Base-by-base conservation (phyloP, 768 basidiomycete species). In the Phlebiopsis gigantea region DNA sequence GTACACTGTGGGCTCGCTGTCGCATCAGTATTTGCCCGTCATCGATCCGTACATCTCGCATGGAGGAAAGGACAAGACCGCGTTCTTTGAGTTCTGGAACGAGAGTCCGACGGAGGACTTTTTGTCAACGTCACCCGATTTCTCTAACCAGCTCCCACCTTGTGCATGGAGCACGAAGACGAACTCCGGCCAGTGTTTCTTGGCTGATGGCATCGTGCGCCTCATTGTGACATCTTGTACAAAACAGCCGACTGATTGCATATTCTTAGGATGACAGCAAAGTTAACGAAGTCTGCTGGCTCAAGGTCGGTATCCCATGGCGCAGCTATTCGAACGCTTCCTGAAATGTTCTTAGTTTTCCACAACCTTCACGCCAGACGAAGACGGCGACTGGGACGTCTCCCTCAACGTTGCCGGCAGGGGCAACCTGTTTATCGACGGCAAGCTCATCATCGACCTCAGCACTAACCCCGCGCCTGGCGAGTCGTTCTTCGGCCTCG, bases 391-490 rank as follows among this genome's bases (percentile, higher is more conserved):
- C 63, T 75, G 78, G 72, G 76, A 80, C 53, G 67, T 85, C 47
- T 77, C 76, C 2, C 63, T 79, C 53, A 76, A 68, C 61, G 60
- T 77, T 46, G 74, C 76, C 15, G 78, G 78, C 21, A 54, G 63
- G 5, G 79, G 75, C 22, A 79, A 77, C 61, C 68, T 86, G 21
- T 85, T 78, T 71, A 57, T 86, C 49, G 75, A 83, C 59, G 67
- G 72, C 21, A 70, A 77, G 39, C 69, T 78, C 15, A 57, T 76
- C 53, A 72, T 81, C 44, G 78, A 81, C 59, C 69, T 78, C 41
- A 75, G 75, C 64, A 74, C 71, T 34, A 63, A 72, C 46, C 63
- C 74, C 5, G 56, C 62, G 9, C 69, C 59, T 24, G 76, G 74
- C 34, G 70, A 72, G 19, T 61, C 69, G 4, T 79, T 78, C 64